Percentiles rank a stretch among this genome's conserved stretches.
These are phyloP conservation scores for Dentiscutata heterogama DNA, from an alignment of 371 early-diverging fungal genomes.

Conservation along the genomic window DNA sequence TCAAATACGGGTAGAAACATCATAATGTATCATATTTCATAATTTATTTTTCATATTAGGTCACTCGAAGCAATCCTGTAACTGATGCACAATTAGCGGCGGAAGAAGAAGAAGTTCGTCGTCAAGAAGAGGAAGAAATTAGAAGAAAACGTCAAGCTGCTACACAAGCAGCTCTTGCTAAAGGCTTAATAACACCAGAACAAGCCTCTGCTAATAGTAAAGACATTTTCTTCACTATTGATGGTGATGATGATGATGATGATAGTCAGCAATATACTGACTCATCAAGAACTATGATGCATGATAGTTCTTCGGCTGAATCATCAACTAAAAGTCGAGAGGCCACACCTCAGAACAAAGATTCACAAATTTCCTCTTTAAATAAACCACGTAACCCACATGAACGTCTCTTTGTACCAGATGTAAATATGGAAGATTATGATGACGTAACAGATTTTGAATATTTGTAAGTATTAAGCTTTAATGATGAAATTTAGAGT, in stretches of 20 bases:
- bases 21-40: background rate
- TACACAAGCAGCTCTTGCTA: slow-evolving; percentile 26
- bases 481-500: no score
- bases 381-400: slow-evolving; percentile 43
- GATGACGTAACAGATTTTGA: slow-evolving; percentile 22
- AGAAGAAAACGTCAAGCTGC: slow-evolving; percentile 27
- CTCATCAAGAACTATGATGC: slow-evolving; percentile 8
- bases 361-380: slow-evolving; percentile 15
- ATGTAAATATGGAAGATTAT: slow-evolving; percentile 36
- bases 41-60: background rate
- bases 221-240: slow-evolving; percentile 8
- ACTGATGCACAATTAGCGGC: slow-evolving; percentile 27
- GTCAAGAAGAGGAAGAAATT: slow-evolving; percentile 36
- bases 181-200: slow-evolving; percentile 14
- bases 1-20: background rate
- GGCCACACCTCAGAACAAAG: background rate
- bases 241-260: slow-evolving; percentile 32
- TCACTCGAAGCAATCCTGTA: slow-evolving; percentile 7
- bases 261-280: slow-evolving; percentile 3
- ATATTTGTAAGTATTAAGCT: slow-evolving; percentile 21
- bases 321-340: slow-evolving; percentile 7
- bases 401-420: slow-evolving; percentile 4
- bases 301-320: slow-evolving; percentile 11
- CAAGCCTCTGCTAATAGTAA: background rate
- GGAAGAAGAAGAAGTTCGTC: slow-evolving; percentile 37